Conservation (phyloP, 2,329 filamentous ascomycete genomes). For the Claviceps paspali region DNA sequence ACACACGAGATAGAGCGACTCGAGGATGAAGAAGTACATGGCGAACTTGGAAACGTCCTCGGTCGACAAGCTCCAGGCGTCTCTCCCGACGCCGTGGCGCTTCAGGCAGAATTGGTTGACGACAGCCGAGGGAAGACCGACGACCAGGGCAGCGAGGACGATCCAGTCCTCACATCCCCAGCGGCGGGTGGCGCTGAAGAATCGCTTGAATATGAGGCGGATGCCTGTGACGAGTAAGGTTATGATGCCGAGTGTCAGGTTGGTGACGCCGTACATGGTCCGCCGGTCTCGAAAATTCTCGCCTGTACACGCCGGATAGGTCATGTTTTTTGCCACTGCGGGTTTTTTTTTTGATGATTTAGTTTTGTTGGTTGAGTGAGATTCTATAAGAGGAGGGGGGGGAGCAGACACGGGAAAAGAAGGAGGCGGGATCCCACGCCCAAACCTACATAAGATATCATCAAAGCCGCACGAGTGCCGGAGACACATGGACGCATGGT, state of each 20-base stretch:
- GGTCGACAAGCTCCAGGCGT: slow-evolving; percentile 29
- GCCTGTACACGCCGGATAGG: slow-evolving; percentile 1
- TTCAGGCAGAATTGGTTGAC: slow-evolving; percentile 15
- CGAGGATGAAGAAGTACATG: slow-evolving; percentile 24
- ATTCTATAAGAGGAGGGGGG: neutral
- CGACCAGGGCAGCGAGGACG: slow-evolving; percentile 11
- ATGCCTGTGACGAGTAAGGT: slow-evolving; percentile 19
- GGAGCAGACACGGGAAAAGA: too few species aligned
- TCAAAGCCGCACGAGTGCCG: neutral
- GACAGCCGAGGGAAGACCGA: slow-evolving; percentile 13
- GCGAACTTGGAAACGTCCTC: slow-evolving; percentile 24
- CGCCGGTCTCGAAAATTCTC: neutral
- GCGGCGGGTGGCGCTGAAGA: slow-evolving; percentile 10
- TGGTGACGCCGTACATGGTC: slow-evolving; percentile 1
- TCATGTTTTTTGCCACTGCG: slow-evolving; percentile 2
- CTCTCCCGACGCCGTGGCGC: slow-evolving; percentile 25
- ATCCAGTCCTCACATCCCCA: slow-evolving; percentile 20
- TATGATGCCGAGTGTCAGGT: slow-evolving; percentile 11
- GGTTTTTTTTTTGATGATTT: neutral
- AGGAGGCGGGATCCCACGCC: neutral
- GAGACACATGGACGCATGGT: neutral
- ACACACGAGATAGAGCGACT: slow-evolving; percentile 26
- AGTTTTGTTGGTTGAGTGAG: too few species aligned
- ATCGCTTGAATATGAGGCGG: slow-evolving; percentile 18
- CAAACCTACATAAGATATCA: slow-evolving; percentile 1